Evolutionary conservation across 306 rosid genomes (phyloP).

Genomic region (Trichosanthes truncata): DNA sequence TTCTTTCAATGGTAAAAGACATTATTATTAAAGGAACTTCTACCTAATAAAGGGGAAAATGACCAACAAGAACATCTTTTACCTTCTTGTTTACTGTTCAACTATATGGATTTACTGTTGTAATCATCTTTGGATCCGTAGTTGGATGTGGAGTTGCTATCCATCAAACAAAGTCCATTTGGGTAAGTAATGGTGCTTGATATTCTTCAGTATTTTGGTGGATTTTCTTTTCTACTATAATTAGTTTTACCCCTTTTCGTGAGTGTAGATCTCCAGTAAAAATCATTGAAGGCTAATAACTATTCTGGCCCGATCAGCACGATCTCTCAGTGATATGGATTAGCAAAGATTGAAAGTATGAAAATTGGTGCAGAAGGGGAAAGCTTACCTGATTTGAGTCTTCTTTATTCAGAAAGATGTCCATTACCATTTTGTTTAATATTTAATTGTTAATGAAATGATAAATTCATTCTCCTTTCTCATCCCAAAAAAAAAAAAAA

Average conservation of each 20-base stretch:
- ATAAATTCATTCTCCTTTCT: too few species aligned
- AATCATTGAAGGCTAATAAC: conserved; percentile 64
- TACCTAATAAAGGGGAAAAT: neutral
- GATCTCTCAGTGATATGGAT: neutral
- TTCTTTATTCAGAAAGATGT: neutral
- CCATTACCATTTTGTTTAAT: neutral
- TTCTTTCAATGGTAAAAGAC: neutral
- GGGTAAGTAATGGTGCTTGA: conserved; percentile 47
- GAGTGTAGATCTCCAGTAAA: conserved; percentile 66
- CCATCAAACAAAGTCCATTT: conserved; percentile 89
- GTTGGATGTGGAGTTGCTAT: conserved; percentile 78
- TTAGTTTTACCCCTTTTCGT: neutral
- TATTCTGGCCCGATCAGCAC: neutral
- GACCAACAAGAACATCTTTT: conserved; percentile 3
- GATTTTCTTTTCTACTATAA: neutral
- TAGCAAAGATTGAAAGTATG: neutral
- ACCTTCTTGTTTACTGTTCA: conserved; percentile 11
- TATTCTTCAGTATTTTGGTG: neutral
- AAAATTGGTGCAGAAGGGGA: neutral
- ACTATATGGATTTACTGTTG: neutral
- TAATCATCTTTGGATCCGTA: conserved; percentile 24
- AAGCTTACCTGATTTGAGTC: conserved; percentile 2
- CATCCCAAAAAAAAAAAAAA: too few species aligned
- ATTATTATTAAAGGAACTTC: neutral
- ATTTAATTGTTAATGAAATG: neutral